These are phyloP conservation scores for Metarhizium humberi DNA, from an alignment of 2,329 filamentous ascomycete species.

Conservation along the genomic window DNA sequence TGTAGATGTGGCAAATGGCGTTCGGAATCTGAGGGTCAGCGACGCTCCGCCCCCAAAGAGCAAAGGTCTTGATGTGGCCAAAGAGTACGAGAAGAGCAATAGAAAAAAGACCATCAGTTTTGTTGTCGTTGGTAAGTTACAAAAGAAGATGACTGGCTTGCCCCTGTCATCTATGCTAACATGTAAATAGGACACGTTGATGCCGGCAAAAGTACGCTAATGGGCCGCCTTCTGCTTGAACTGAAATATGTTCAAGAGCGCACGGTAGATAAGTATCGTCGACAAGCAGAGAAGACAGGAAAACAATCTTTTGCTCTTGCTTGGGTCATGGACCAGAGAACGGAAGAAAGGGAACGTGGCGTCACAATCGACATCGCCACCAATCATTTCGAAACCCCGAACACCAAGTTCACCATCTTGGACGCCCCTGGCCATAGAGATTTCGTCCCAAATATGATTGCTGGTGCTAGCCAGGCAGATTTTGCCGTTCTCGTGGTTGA, in stretches of 20 bases:
- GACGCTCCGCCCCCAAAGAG: constrained; percentile 51
- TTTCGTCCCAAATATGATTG: constrained; percentile 99
- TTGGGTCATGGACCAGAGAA: constrained; percentile 90
- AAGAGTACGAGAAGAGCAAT: constrained; percentile 66
- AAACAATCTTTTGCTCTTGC: constrained; percentile 94
- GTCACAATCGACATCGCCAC: constrained; percentile 97
- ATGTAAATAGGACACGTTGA: constrained; percentile 71
- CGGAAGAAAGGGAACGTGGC: constrained; percentile 79
- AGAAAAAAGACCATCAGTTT: constrained; percentile 80
- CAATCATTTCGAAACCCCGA: constrained; percentile 85
- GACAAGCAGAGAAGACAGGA: constrained; percentile 82
- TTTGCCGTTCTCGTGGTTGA: constrained; percentile 94
- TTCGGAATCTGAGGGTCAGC: constrained; percentile 31
- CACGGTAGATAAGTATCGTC: constrained; percentile 78
- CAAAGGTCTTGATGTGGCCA: constrained; percentile 78
- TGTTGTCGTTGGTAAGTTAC: constrained; percentile 71
- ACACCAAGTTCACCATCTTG: constrained; percentile 82
- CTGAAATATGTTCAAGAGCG: constrained; percentile 80
- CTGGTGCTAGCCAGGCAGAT: constrained; percentile 89
- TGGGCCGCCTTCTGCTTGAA: constrained; percentile 89
- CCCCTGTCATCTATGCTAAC: background rate
- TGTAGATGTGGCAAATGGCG: constrained; percentile 17
- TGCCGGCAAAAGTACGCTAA: constrained; percentile 93
- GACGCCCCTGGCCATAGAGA: constrained; percentile 92
- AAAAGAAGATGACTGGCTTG: background rate